Base-by-base conservation (phyloP, 1,139 yeast species). In the Maudiozyma humilis region DNA sequence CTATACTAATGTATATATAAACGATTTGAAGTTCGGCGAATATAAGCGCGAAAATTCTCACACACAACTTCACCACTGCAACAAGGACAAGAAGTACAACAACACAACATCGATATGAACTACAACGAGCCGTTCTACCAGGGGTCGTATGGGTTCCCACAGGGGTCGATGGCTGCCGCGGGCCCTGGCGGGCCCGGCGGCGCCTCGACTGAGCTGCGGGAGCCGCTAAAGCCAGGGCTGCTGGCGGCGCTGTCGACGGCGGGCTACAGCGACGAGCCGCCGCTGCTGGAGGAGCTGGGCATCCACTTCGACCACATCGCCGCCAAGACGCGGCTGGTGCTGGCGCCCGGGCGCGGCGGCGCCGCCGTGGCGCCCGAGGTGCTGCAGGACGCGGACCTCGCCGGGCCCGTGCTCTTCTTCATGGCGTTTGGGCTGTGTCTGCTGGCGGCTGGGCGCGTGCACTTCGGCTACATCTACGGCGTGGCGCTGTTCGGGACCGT, bases 401-500 rank as follows among this genome's bases (percentile, higher is more conserved):
- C 97, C 0, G 99, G 99, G 0, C 98, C 99, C 1, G 74, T 91
- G 36, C 69, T 93, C 42, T 93, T 91, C 65, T 93, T 93, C 53
- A 70, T 91, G 45, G 65, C 88, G 46, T 89, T 89, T 62, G 98
- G 96, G n/a, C 75, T 88, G 1, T 78, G 84, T 50, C 68, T 93
- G 43, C 69, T 89, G 45, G 70, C 88, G 39, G 71, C 95, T 1
- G 98, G 99, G 13, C 91, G 89, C 61, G 87, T 89, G 16, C 97
- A 91, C 63, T 91, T 91, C 63, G 97, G 98, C 2, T 93, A 93
- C 64, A 86, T 91, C 44, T 91, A 91, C 59, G 98, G 98, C 23
- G 95, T 91, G 38, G 98, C 96, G 0, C 68, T 93, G 42, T 80
- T 89, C 54, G 99, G 99, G 13, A 84, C 95, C 2, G 60, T 87